Conservation (phyloP, 371 early-diverging fungal species). For the Umbelopsis sp. region DNA sequence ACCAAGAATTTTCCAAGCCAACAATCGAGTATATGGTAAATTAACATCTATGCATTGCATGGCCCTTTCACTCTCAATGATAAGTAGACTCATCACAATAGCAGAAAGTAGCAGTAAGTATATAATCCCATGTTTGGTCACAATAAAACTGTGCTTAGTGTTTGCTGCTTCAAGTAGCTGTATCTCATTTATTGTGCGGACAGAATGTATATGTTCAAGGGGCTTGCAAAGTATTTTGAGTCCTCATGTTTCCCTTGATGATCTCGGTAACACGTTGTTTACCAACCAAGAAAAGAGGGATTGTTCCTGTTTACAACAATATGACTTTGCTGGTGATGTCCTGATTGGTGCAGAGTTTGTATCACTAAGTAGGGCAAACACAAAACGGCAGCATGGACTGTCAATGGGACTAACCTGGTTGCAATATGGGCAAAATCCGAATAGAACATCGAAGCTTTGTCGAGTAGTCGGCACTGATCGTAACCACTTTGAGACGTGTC, state of each 20-base stretch:
- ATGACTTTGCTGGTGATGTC: constrained; percentile 45
- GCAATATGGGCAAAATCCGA: constrained; percentile 52
- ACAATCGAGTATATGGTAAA: too few species aligned
- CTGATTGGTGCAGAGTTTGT: constrained; percentile 21
- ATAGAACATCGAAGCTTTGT: constrained; percentile 44
- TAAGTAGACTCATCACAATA: too few species aligned
- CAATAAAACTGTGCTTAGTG: too few species aligned
- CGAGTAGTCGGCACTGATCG: constrained; percentile 39
- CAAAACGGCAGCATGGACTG: neutral
- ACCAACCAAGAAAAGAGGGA: constrained; percentile 20
- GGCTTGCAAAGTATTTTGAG: too few species aligned
- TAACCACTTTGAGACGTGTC: constrained; percentile 34
- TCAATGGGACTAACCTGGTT: constrained; percentile 34
- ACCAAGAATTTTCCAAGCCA: too few species aligned
- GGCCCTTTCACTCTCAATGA: too few species aligned
- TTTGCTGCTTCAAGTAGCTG: too few species aligned
- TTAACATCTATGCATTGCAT: too few species aligned
- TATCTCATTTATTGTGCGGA: too few species aligned
- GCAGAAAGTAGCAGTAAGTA: too few species aligned
- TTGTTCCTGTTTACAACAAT: constrained; percentile 23
- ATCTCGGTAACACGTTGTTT: constrained; percentile 22
- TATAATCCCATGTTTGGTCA: too few species aligned
- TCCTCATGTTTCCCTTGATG: constrained; percentile 18
- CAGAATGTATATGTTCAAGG: too few species aligned
- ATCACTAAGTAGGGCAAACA: neutral